Conservation (phyloP, 495 filamentous ascomycete genomes). For the Xylaria telfairii region DNA sequence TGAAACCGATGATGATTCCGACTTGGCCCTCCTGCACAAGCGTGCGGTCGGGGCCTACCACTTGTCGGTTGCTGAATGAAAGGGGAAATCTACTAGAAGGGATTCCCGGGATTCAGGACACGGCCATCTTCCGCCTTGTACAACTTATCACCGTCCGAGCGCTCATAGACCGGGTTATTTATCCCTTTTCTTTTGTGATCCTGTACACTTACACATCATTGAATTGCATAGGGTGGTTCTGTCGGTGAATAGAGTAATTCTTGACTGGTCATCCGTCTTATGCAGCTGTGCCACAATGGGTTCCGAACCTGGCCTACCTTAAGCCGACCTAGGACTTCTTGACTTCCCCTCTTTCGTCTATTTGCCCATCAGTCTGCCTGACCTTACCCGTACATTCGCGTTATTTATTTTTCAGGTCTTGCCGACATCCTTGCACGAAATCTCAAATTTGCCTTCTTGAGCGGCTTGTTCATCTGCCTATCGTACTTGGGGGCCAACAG, state of each 20-base stretch:
- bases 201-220: conserved; percentile 29
- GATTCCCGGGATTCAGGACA: conserved; percentile 20
- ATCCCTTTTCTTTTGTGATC: conserved; percentile 28
- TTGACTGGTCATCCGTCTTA: conserved; percentile 18
- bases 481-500: conserved; percentile 3
- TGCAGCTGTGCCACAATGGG: conserved; percentile 20
- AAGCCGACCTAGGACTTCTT: conserved; percentile 2
- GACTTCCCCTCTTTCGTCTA: conserved; percentile 12
- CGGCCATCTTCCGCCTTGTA: conserved; percentile 24
- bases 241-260: conserved; percentile 30
- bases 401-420: neutral
- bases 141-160: conserved; percentile 25
- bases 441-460: neutral
- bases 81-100: conserved; percentile 17
- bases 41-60: conserved; percentile 10
- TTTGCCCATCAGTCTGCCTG: conserved; percentile 7
- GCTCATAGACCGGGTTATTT: conserved; percentile 29
- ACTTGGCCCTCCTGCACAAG: conserved; percentile 1
- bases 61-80: conserved; percentile 17
- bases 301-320: conserved; percentile 13
- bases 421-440: neutral
- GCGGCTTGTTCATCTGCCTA: neutral
- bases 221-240: conserved; percentile 29
- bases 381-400: neutral
- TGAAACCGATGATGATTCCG: conserved; percentile 10